Evolutionary conservation across 2,329 filamentous ascomycete genomes (phyloP).

Genomic region (Pseudonectria buxi): DNA sequence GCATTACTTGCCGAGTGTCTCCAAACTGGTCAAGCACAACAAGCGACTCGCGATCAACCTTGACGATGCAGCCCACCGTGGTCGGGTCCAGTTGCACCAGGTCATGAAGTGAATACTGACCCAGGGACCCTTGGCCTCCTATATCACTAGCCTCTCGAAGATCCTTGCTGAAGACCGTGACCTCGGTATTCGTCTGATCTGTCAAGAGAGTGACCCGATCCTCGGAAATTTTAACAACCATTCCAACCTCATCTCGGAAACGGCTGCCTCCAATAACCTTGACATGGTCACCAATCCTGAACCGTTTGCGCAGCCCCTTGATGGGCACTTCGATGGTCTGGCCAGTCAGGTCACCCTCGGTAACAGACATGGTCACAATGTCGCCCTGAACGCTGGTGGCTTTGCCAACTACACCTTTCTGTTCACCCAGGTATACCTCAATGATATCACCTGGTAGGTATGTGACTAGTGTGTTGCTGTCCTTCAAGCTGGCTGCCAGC

Average conservation of each 20-base stretch:
- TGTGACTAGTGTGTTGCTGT: conserved; percentile 69
- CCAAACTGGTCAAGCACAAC: conserved; percentile 88
- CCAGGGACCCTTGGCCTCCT: conserved; percentile 75
- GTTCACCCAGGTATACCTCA: conserved; percentile 92
- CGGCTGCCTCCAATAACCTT: conserved; percentile 96
- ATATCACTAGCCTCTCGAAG: conserved; percentile 88
- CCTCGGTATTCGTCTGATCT: conserved; percentile 86
- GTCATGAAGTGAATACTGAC: conserved; percentile 87
- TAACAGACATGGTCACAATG: conserved; percentile 83
- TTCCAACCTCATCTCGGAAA: conserved; percentile 91
- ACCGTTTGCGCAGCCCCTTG: conserved; percentile 86
- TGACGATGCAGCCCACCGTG: conserved; percentile 88
- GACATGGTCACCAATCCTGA: conserved; percentile 91
- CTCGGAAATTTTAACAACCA: conserved; percentile 89
- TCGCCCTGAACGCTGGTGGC: conserved; percentile 82
- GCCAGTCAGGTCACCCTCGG: conserved; percentile 72
- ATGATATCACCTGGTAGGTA: conserved; percentile 95
- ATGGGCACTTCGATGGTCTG: conserved; percentile 88
- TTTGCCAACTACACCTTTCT: conserved; percentile 82
- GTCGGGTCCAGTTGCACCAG: conserved; percentile 88
- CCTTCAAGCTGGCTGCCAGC: conserved; percentile 82
- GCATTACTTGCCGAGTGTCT: conserved; percentile 72
- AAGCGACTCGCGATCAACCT: conserved; percentile 89
- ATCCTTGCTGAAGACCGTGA: conserved; percentile 97
- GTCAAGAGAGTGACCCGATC: conserved; percentile 90